Evolutionary conservation across 495 filamentous ascomycete genomes (phyloP), one percentile per base, ranked within the genome.

Genomic region (Podospora fimiseda): DNA sequence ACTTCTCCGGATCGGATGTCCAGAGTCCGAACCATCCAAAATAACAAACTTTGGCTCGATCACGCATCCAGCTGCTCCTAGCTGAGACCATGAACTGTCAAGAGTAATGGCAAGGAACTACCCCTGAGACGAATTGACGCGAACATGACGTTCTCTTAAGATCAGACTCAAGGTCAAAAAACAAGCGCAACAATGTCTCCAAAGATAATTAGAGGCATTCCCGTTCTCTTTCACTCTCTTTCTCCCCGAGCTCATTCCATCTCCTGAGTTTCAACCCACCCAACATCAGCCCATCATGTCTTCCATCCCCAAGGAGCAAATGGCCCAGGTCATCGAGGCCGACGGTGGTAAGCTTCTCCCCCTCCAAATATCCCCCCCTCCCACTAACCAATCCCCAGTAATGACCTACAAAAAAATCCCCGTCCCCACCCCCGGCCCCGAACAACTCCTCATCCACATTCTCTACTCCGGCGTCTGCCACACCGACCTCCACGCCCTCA

Each of bases 391-490:
- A 7, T 3, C 39, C 2, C 81, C 6, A 74, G 84, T 48, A 62
- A 80, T 62, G 20, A 46, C 19, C 37, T 88, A 82, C 77, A 92
- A 93, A 68, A 75, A 85, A 64, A 89, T 94, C 62, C 80, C 81
- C 51, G 88, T 92, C 37, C 77, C 79, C 43, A 78, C 79, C 56
- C 89, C 90, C 0, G 83, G 80, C 2, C 82, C 89, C 6, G 87
- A 92, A 71, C 82, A 95, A 70, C 83, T 95, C 59, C 80, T 95
- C 39, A 72, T 95, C 63, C 87, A 93, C 67, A 82, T 95, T 73
- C 86, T 85, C 62, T 95, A 85, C 77, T 84, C 87, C 9, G 90
- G 90, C 63, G 90, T 95, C 56, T 95, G 90, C 75, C 90, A 94
- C 74, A 94, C 90, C 0, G 86, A 89, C 64, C 72, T 89, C 11